Base-by-base conservation (phyloP, 2,329 filamentous ascomycete genomes). In the Penicillium brasilianum region DNA sequence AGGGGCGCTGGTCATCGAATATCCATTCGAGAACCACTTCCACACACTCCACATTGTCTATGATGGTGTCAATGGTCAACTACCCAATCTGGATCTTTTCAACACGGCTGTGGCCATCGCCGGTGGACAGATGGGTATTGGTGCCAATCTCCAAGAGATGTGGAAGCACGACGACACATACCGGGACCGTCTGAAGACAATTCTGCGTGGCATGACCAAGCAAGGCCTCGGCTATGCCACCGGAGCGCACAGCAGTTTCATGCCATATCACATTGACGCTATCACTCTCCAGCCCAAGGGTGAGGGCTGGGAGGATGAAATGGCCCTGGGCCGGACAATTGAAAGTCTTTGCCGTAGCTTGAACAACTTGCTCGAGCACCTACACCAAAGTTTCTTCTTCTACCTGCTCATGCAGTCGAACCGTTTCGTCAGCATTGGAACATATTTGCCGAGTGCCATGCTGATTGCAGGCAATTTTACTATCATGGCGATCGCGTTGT, bases 311-410 rank as follows among this genome's bases (percentile, higher is more conserved):
- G 92, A 98, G 72, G 95, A 99, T 75, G 95, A 98, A 78, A 98
- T 98, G 92, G 91, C 90, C 10, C 87, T 99, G 74, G 95, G 95
- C 6, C 85, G 93, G 57, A 89, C 93, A 0, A 84, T 98, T 4
- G 95, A 99, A 79, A 93, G 93, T 70, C 86, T 95, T 3, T 96
- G 96, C 76, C 86, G 95, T 70, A 97, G 92, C 75, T 81, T 99
- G 77, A 99, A 99, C 80, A 99, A 99, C 73, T 81, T 99, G 60
- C 85, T 99, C 34, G 95, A 99, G 79, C 93, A 99, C 75, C 84
- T 99, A 63, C 95, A 99, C 75, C 95, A 99, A 80, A 97, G 93
- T 76, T 99, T 99, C 83, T 99, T 99, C 85, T 98, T 99, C 80
- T 99, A 99, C 76, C 83, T 99, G 55, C 84, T 99, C 48, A 93